A percentile compares a stretch with the other conserved stretches of the same genome.
phyloP scores from a whole-genome alignment of 73 alveolate species.

The Uronychia binucleata region DNA sequence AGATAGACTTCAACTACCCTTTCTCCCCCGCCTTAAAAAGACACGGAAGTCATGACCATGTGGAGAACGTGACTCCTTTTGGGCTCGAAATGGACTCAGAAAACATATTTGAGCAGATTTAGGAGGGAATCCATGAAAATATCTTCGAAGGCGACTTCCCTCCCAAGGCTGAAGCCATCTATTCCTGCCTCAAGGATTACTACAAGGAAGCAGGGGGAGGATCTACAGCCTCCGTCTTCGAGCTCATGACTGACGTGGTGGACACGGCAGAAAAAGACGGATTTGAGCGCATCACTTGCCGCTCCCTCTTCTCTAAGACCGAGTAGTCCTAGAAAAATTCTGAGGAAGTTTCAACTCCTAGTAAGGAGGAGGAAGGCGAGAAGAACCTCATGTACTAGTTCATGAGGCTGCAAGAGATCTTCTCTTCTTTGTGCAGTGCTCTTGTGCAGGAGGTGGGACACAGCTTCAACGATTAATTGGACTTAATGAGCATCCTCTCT shows the following conservation, averaged over 20 bases:
- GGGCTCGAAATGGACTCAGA: background rate
- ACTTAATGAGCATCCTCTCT: background rate
- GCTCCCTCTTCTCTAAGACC: background rate
- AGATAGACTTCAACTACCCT: background rate
- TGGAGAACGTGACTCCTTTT: background rate
- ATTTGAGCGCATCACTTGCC: no score
- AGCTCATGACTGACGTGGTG: background rate
- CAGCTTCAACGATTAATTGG: background rate
- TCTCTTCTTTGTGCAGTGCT: background rate
- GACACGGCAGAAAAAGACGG: background rate
- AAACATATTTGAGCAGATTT: background rate
- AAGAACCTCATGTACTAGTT: background rate
- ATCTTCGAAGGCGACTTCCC: background rate
- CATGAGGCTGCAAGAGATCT: background rate
- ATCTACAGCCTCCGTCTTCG: background rate
- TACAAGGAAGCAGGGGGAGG: background rate
- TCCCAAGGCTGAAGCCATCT: background rate
- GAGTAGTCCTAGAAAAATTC: no score
- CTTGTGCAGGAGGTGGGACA: background rate
- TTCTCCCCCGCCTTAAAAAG: background rate
- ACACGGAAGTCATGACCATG: background rate
- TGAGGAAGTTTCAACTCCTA: background rate
- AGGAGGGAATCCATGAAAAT: background rate
- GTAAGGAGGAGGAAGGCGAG: background rate
- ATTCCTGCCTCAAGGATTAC: background rate